Percentiles rank a stretch among this genome's conserved stretches.
phyloP scores from a whole-genome alignment of 306 rosid genomes.

The Oemleria cerasiformis region DNA sequence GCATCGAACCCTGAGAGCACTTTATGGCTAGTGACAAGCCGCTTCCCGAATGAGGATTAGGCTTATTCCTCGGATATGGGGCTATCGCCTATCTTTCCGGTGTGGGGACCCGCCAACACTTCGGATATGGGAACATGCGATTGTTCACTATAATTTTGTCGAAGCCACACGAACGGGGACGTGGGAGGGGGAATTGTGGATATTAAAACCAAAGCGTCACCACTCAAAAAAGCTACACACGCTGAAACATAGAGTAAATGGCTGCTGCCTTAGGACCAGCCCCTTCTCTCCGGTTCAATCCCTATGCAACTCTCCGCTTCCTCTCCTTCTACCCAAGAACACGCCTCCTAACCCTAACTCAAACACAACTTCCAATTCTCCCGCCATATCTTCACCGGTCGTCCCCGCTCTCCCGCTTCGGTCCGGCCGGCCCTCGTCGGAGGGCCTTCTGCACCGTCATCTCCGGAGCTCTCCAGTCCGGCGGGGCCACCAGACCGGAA shows the following conservation, averaged over 20 bases:
- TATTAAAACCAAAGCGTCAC: not conserved
- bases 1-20: no score
- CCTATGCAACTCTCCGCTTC: slow-evolving; percentile 33
- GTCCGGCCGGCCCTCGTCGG: slow-evolving; percentile 17
- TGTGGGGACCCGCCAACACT: no score
- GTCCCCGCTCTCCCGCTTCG: not conserved
- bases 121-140: no score
- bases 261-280: slow-evolving; percentile 43
- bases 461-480: slow-evolving; percentile 45
- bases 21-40: no score
- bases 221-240: not conserved
- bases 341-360: not conserved
- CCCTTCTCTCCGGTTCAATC: slow-evolving; percentile 34
- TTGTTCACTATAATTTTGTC: not conserved
- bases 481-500: slow-evolving; percentile 34
- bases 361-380: slow-evolving; percentile 18
- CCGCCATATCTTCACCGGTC: slow-evolving; percentile 20
- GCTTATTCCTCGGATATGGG: no score
- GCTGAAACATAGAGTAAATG: slow-evolving; percentile 18
- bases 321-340: slow-evolving; percentile 26
- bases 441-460: slow-evolving; percentile 41
- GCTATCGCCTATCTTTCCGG: no score
- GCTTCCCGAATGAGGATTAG: no score
- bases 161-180: not conserved
- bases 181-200: not conserved